Conservation (phyloP, 306 rosid species). For the Mimosa bimucronata region DNA sequence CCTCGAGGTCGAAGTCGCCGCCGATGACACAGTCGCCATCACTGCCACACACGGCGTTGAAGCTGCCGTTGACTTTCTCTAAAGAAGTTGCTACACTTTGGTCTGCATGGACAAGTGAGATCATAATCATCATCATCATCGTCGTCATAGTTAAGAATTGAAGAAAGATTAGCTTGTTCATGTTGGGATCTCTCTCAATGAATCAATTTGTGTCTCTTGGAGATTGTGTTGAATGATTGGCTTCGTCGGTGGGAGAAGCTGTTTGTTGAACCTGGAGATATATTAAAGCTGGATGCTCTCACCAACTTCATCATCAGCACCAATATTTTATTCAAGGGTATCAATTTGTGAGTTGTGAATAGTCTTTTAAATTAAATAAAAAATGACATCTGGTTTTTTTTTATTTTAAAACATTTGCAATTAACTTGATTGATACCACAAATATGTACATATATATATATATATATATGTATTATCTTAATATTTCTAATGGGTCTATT, state of each 20-base stretch:
- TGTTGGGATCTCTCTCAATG: not conserved
- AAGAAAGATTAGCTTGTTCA: constrained; percentile 31
- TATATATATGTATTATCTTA: no score
- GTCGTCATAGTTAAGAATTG: not conserved
- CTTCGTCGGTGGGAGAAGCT: not conserved
- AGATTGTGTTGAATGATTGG: not conserved
- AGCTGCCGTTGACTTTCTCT: constrained; percentile 15
- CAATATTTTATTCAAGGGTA: not conserved
- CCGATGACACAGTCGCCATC: constrained; percentile 21
- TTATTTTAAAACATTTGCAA: not conserved
- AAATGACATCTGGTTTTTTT: not conserved
- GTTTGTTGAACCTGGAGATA: not conserved
- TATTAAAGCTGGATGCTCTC: not conserved
- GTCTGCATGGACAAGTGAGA: constrained; percentile 35
- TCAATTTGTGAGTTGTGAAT: not conserved
- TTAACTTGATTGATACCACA: not conserved
- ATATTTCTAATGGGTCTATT: not conserved
- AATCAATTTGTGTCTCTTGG: not conserved
- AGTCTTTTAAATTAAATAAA: not conserved
- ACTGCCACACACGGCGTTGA: not conserved
- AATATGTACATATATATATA: no score
- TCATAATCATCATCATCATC: not conserved
- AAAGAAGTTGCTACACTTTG: not conserved
- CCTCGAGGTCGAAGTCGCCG: constrained; percentile 26
- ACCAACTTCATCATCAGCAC: not conserved